Base-by-base conservation (phyloP, 129 eudicot genomes). In the Flaveria sonorensis region DNA sequence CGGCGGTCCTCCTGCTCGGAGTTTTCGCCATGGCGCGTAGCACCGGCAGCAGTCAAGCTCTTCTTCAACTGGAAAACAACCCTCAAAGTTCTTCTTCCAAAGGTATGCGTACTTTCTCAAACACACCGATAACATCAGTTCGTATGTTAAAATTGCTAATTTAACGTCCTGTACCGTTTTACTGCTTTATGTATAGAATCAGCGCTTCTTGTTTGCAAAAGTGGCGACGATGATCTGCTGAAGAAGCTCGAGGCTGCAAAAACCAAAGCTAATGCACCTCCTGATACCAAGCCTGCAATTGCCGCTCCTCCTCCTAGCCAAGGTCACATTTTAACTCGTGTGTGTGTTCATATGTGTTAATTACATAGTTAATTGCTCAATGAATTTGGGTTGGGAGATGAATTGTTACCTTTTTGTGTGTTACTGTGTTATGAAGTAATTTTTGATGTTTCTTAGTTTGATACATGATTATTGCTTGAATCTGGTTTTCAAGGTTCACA, bases 281-380 rank as follows among this genome's bases (percentile, higher is more conserved):
- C 75, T 7, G 77, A 64, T 75, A 75, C 76, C 6, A 88, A 72
- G 43, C 87, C 87, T 11, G 8, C 50, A 1, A 85, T 81, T 2
- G 28, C 81, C 10, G 57, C 87, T 18, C 79, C 75, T 57, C 91
- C 88, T 57, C 80, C 75, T 79, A 87, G 91, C 84, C 86, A 82
- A 82, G 82, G 85, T 82, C 43, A 4, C 18, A 8, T 42, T 14
- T 40, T 1, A 30, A 28, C 19, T 46, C 30, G n/a, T 61, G 32
- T 46, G 16, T 56, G 24, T 67, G 68, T 68, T 23, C 56, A 0
- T 78, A 45, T n/a, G 6, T 70, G 16, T 18, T 24, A 26, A 9
- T 56, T 73, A 5, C n/a, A 39, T n/a, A n/a, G 16, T 18, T 24
- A 26, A n/a, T 5, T 71, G 28, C 63, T 51, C 46, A 28, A 21